A percentile compares a stretch with the other conserved stretches of the same genome.
These are phyloP conservation scores for Amylocarpus encephaloides DNA, from an alignment of 2,329 filamentous ascomycete genomes.

Conservation along the genomic window DNA sequence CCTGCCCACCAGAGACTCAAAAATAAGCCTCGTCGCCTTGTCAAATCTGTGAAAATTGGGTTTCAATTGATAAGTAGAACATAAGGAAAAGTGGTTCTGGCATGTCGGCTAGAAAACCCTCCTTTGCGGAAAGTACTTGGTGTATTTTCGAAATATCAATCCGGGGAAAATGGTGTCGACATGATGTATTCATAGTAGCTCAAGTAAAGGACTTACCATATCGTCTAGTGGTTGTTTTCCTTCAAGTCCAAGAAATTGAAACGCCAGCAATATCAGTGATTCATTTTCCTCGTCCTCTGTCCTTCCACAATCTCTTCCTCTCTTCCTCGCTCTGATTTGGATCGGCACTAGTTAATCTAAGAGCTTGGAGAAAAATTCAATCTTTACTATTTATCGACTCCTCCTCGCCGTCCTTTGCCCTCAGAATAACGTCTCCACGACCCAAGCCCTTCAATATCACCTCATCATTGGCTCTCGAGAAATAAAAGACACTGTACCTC, in stretches of 20 bases:
- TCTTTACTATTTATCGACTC: constrained; percentile 20
- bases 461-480: constrained; percentile 44
- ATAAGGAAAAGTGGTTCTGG: too few species aligned
- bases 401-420: constrained; percentile 12
- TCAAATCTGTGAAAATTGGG: too few species aligned
- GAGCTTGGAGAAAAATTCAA: constrained; percentile 23
- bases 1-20: constrained; percentile 49
- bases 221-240: too few species aligned
- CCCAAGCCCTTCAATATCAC: constrained; percentile 29
- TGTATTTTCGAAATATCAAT: too few species aligned
- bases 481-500: constrained; percentile 49
- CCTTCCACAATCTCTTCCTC: constrained; percentile 18
- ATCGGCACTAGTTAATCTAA: constrained; percentile 15
- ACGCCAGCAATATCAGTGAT: background rate
- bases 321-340: constrained; percentile 14
- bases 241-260: too few species aligned
- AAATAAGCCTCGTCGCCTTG: too few species aligned
- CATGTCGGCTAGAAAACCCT: too few species aligned
- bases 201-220: too few species aligned
- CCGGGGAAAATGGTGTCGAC: too few species aligned
- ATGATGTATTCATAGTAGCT: background rate
- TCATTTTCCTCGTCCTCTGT: constrained; percentile 16
- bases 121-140: too few species aligned
- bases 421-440: constrained; percentile 20
- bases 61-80: too few species aligned